Conservation (phyloP, 148 eudicot genomes). For the Selenicereus undatus region DNA sequence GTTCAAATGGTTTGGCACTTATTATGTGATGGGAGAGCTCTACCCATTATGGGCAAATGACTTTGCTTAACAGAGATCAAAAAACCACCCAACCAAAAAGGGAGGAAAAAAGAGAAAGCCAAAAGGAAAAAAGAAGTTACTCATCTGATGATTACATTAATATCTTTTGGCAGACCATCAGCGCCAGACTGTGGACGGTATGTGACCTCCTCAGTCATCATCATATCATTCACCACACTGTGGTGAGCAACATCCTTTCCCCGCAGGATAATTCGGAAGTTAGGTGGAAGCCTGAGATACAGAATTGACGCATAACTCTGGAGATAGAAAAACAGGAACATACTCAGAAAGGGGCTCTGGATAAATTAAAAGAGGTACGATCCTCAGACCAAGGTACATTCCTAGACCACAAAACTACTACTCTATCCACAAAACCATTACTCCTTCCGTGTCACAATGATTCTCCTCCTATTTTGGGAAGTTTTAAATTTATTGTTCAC, state of each 20-base stretch:
- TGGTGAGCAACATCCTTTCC: slow-evolving; percentile 86
- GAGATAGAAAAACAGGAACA: slow-evolving; percentile 19
- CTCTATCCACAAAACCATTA: not conserved
- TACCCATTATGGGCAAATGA: no score
- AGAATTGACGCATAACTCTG: slow-evolving; percentile 95
- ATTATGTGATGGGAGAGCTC: no score
- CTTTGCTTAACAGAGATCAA: no score
- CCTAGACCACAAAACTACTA: not conserved
- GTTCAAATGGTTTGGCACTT: no score
- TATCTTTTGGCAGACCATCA: slow-evolving; percentile 53
- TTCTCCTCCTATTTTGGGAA: no score
- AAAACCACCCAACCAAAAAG: no score
- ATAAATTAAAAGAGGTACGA: not conserved
- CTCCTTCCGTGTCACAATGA: no score
- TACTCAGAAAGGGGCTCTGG: slow-evolving; percentile 11
- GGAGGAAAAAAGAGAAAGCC: not conserved
- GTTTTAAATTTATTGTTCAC: no score
- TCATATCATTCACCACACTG: slow-evolving; percentile 81
- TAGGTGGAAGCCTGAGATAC: slow-evolving; percentile 70
- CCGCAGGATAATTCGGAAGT: slow-evolving; percentile 75
- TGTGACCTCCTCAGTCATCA: slow-evolving; percentile 59
- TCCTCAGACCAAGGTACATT: not conserved
- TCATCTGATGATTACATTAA: slow-evolving; percentile 45
- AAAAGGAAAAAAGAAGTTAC: slow-evolving; percentile 1
- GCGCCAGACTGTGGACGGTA: slow-evolving; percentile 65